Evolutionary conservation across 2,329 filamentous ascomycete species (phyloP), one percentile per base, ranked within the genome.

Genomic region (Monilinia polystroma): DNA sequence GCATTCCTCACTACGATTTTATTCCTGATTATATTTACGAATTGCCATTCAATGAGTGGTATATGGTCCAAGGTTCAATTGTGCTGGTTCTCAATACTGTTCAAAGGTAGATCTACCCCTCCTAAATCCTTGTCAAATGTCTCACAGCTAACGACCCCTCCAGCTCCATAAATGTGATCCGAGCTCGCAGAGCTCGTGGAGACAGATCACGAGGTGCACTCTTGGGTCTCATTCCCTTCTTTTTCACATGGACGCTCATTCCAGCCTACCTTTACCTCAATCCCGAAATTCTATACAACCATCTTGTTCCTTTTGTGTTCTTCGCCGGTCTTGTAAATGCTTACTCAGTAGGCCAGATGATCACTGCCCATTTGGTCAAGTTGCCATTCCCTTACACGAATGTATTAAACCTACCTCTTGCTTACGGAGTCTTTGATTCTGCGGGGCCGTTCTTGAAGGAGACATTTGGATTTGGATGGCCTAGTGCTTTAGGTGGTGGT

Each of bases 271-370:
- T 98, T 67, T 88, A 86, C 75, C 86, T 98, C 71, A 92, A 97
- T 77, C 94, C 93, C 5, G 81, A 85, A 70, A 96, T 98, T 74
- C 85, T 96, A 70, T 82, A 90, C 77, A 82, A 89, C 75, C 92
- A 98, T 76, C 83, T 97, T 11, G 86, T 99, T 23, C 93, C 95
- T 1, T 98, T 99, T 78, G 84, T 90, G 70, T 83, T 98, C 77
- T 97, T 95, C 77, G 90, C 90, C 53, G 93, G 93, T 66, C 81
- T 98, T 67, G 84, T 97, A 76, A 98, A 98, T 77, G 93, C 95
- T 69, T 98, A 97, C 81, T 91, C 90, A 63, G 94, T 98, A 67
- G 94, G 94, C 8, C 90, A 93, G 77, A 97, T 98, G 82, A 98
- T 98, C 79, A 92, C 92, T 54, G 93, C 93, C 0, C 95, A 99